These are phyloP conservation scores for Fusarium nelsonii DNA, from an alignment of 2,329 filamentous ascomycete genomes.

Conservation along the genomic window DNA sequence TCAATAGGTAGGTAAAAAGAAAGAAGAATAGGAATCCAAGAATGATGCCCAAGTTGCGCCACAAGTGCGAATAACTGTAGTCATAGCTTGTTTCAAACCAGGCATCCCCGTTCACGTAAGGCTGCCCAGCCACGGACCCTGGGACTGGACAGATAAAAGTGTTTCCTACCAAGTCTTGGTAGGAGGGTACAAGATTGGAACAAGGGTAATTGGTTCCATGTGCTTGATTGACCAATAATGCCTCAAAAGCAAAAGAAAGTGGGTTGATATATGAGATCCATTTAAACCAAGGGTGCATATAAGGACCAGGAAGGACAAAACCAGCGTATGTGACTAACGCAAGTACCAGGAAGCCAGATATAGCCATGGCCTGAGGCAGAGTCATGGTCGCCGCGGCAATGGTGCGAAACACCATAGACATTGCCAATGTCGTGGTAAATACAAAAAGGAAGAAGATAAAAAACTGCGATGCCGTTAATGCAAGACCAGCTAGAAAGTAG, in stretches of 20 bases:
- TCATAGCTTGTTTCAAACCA: constrained; percentile 68
- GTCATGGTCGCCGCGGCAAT: constrained; percentile 65
- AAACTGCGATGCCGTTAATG: constrained; percentile 76
- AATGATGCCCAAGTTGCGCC: constrained; percentile 78
- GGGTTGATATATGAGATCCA: constrained; percentile 16
- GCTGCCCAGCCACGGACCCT: constrained; percentile 66
- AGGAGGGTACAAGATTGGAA: not conserved
- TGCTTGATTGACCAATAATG: constrained; percentile 1
- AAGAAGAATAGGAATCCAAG: constrained; percentile 75
- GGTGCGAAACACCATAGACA: constrained; percentile 68
- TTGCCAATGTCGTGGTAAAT: constrained; percentile 65
- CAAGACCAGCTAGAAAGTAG: constrained; percentile 69
- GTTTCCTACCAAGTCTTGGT: not conserved
- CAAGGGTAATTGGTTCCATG: constrained; percentile 9
- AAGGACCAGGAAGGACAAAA: constrained; percentile 2
- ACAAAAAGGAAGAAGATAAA: constrained; percentile 79
- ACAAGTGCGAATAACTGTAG: constrained; percentile 69
- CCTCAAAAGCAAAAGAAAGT: constrained; percentile 7
- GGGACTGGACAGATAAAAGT: constrained; percentile 61
- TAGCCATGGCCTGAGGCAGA: constrained; percentile 5
- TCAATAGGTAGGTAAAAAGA: constrained; percentile 71
- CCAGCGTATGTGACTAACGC: constrained; percentile 3
- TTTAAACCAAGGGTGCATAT: constrained; percentile 11
- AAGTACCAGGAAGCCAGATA: constrained; percentile 4
- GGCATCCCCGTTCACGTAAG: constrained; percentile 68